Evolutionary conservation across 2,329 filamentous ascomycete genomes (phyloP), one percentile per base, ranked within the genome.

Genomic region (Pseudogymnoascus sp.): DNA sequence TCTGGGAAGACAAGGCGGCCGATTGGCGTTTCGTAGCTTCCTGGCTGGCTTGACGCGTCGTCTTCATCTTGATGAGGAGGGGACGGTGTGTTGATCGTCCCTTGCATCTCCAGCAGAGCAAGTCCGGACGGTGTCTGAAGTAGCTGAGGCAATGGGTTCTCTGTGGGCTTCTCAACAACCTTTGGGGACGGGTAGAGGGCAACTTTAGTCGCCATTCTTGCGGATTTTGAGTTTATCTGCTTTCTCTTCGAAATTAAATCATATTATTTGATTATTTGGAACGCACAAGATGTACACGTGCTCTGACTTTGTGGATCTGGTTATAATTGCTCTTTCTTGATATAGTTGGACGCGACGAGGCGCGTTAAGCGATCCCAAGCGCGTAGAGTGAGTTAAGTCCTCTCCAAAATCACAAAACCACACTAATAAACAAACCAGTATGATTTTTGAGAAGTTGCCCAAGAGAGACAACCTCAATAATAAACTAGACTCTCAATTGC

Each of bases 41-140:
- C 62, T 5, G 63, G 63, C 17, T 74, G 69, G 2, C 72, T 64
- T 15, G 73, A 71, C 60, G 77, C 68, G 8, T 68, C 65, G 25
- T 75, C 70, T n/a, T 72, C 68, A 27, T 70, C 35, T 36, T 62
- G 64, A n/a, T 66, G 68, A 31, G 73, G 67, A 17, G 48, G 48
- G 2, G 76, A 66, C 6, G 91, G 87, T 1, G 92, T 79, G 74
- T 95, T 93, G 76, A 99, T 87, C 12, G 85, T 91, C 65, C 92
- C 94, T 79, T 99, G 94, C 12, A 99, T 84, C 77, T 97, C 94
- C 63, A 99, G 80, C 51, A 99, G 81, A 15, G 93, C 93, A 41
- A 97, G 84, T 59, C 94, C 94, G 0, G 89, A 87, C 0, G 94
- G 94, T 0, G 93, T 97, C 69, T 92, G 90, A 13, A 97, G 84